Conservation (phyloP, 805 yeast species). For the Saccharomyces eubayanus region DNA sequence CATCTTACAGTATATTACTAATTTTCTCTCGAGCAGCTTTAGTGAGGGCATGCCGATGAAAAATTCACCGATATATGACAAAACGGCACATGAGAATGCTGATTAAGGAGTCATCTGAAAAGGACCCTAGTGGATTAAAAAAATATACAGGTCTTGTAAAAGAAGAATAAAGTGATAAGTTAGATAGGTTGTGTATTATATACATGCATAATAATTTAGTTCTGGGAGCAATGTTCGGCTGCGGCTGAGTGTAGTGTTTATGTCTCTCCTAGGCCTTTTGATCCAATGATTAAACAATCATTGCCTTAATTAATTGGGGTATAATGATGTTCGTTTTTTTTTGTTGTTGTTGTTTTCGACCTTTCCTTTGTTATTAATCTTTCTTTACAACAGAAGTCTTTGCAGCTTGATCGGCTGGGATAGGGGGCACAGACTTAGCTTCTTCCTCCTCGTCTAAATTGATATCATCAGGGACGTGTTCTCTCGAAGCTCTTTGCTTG, state of each 20-base stretch:
- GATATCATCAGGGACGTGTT: constrained; percentile 32
- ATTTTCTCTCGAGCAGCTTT: background rate
- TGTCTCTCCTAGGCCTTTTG: background rate
- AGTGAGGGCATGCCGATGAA: background rate
- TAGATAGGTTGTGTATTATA: background rate
- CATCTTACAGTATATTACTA: background rate
- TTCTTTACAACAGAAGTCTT: constrained; percentile 14
- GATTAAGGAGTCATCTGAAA: background rate
- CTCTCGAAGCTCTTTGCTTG: constrained; percentile 31
- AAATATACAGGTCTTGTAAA: background rate
- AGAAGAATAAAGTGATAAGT: background rate
- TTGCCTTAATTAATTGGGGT: background rate
- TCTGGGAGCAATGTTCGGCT: background rate
- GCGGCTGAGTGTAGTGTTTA: background rate
- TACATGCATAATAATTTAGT: background rate
- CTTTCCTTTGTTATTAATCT: constrained; percentile 3
- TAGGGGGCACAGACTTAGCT: constrained; percentile 10
- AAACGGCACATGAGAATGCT: background rate
- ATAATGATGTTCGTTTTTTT: background rate
- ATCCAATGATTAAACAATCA: background rate
- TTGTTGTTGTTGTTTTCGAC: background rate
- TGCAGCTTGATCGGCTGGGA: constrained; percentile 19
- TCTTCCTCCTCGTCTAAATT: constrained; percentile 34
- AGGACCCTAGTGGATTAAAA: background rate
- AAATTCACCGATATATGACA: background rate